Evolutionary conservation across 2,329 filamentous ascomycete species (phyloP).

Genomic region (Aotearoamyces nothofagi): DNA sequence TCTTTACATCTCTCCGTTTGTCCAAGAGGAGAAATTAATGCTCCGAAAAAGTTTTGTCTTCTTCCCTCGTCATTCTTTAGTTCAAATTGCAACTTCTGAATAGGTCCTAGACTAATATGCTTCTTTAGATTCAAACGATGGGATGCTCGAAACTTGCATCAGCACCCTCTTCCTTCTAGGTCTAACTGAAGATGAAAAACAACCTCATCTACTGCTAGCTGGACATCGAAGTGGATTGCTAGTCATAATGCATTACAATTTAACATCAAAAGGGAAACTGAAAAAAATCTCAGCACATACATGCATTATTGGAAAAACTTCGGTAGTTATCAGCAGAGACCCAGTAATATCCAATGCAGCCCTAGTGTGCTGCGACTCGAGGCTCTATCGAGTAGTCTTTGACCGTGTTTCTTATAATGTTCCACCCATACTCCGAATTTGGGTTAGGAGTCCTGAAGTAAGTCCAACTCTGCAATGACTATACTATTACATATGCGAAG

Average conservation of each 20-base stretch:
- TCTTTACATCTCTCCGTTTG: too few species aligned
- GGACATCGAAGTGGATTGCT: slow-evolving; percentile 3
- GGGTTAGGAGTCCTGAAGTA: background rate
- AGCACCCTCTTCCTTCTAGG: background rate
- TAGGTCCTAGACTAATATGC: too few species aligned
- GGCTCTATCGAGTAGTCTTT: slow-evolving; percentile 17
- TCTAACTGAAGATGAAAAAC: background rate
- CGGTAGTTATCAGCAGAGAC: slow-evolving; percentile 13
- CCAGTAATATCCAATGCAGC: slow-evolving; percentile 11
- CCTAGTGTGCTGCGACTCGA: slow-evolving; percentile 33
- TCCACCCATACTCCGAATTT: slow-evolving; percentile 2
- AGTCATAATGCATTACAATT: slow-evolving; percentile 1
- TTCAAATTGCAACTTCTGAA: too few species aligned
- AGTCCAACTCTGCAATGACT: too few species aligned
- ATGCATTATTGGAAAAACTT: slow-evolving; percentile 12
- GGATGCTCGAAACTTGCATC: background rate
- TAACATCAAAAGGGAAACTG: slow-evolving; percentile 5
- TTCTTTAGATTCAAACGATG: background rate
- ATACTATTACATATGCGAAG: background rate
- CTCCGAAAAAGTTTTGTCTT: too few species aligned
- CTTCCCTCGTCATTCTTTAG: too few species aligned
- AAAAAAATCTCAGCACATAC: slow-evolving; percentile 3
- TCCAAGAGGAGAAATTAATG: too few species aligned
- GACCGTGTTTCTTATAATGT: background rate
- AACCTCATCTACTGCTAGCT: slow-evolving; percentile 2